phyloP scores from a whole-genome alignment of 1,284 basidiomycete species.

The Fomes fomentarius region DNA sequence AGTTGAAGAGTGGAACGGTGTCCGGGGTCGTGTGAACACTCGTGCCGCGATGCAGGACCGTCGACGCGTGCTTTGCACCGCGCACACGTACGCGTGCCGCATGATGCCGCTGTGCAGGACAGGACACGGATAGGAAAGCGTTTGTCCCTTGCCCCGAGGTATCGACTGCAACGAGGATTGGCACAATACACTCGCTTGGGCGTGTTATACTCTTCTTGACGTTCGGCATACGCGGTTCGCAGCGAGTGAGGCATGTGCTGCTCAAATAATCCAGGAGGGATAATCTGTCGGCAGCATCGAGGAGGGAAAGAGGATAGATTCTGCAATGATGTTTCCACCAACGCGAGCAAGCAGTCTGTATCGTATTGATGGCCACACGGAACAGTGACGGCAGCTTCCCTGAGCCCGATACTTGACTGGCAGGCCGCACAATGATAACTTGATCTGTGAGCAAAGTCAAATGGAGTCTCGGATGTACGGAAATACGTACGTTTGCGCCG shows the following conservation, averaged over 20 bases:
- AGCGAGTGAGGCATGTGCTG: slow-evolving; percentile 32
- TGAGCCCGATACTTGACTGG: slow-evolving; percentile 35
- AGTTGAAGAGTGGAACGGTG: slow-evolving; percentile 37
- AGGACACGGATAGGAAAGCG: slow-evolving; percentile 22
- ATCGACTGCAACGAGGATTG: slow-evolving; percentile 41
- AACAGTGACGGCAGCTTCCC: slow-evolving; percentile 30
- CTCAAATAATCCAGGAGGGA: slow-evolving; percentile 36
- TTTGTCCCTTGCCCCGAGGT: slow-evolving; percentile 40
- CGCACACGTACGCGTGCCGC: slow-evolving; percentile 37
- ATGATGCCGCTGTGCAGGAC: slow-evolving; percentile 28
- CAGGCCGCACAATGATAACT: slow-evolving; percentile 40
- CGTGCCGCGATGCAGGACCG: slow-evolving; percentile 18
- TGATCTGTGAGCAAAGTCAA: background rate
- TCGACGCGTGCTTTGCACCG: slow-evolving; percentile 36
- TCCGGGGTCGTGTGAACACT: slow-evolving; percentile 34
- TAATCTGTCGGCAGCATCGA: slow-evolving; percentile 43
- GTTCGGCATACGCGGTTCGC: slow-evolving; percentile 32
- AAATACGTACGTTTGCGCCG: too few species aligned
- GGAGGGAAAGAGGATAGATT: slow-evolving; percentile 51
- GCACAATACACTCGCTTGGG: slow-evolving; percentile 47
- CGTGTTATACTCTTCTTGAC: slow-evolving; percentile 40
- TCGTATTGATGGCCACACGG: slow-evolving; percentile 47
- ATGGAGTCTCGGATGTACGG: background rate
- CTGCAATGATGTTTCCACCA: slow-evolving; percentile 40
- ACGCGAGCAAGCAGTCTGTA: slow-evolving; percentile 39